phyloP scores from a whole-genome alignment of 2,329 filamentous ascomycete species.

The Pseudocercospora fijiensis region DNA sequence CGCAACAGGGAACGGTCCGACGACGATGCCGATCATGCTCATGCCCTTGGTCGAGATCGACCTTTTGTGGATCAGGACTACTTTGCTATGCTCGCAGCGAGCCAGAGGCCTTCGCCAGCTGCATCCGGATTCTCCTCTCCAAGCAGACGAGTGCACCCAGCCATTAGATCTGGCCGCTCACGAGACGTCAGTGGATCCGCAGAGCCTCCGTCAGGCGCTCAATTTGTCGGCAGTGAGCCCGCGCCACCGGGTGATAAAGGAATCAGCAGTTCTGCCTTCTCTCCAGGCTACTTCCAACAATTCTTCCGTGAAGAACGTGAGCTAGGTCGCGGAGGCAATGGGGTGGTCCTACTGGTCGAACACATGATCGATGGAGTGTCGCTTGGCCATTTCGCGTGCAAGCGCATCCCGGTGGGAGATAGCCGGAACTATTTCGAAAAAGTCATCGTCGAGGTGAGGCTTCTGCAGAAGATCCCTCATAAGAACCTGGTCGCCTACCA shows the following conservation, averaged over 20 bases:
- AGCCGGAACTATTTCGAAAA: slow-evolving; percentile 93
- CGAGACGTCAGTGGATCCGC: slow-evolving; percentile 34
- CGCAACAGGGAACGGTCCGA: slow-evolving; percentile 48
- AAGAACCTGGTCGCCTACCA: slow-evolving; percentile 95
- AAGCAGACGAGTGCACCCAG: slow-evolving; percentile 47
- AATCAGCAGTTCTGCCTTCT: slow-evolving; percentile 85
- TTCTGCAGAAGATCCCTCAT: slow-evolving; percentile 87
- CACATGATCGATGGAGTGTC: slow-evolving; percentile 88
- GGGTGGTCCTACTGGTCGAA: slow-evolving; percentile 88
- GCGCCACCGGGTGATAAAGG: slow-evolving; percentile 53
- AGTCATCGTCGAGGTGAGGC: slow-evolving; percentile 86
- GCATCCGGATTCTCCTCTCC: slow-evolving; percentile 44
- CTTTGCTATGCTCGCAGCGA: slow-evolving; percentile 83
- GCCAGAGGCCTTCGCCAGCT: slow-evolving; percentile 44
- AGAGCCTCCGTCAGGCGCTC: slow-evolving; percentile 50
- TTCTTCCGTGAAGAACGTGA: slow-evolving; percentile 90
- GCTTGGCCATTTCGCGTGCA: slow-evolving; percentile 91
- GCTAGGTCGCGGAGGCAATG: slow-evolving; percentile 86
- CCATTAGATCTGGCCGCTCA: slow-evolving; percentile 36
- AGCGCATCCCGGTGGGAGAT: slow-evolving; percentile 89
- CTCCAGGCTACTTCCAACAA: slow-evolving; percentile 84
- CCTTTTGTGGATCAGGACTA: slow-evolving; percentile 84
- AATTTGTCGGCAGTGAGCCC: slow-evolving; percentile 50
- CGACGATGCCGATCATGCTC: slow-evolving; percentile 38
- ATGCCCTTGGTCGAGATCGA: slow-evolving; percentile 51